Percentiles rank a stretch among this genome's conserved stretches.
phyloP scores from a whole-genome alignment of 148 eudicot species.

The Rheum nobile region DNA sequence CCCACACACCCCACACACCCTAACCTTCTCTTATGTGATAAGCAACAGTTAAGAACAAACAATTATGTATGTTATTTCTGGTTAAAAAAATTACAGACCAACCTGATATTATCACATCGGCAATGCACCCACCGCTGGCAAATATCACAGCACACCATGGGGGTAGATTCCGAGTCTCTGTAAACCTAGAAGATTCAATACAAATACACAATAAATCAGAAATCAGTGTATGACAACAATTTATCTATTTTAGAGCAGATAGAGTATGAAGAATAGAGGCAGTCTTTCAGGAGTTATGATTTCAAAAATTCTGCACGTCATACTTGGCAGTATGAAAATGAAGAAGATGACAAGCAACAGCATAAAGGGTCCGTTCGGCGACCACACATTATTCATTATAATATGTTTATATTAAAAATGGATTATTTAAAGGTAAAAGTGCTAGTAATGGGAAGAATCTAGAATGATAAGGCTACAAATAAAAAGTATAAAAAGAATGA shows the following conservation, averaged over 20 bases:
- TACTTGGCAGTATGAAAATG: background rate
- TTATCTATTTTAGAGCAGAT: background rate
- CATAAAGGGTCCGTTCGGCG: too few relatives aligned
- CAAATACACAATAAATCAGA: background rate
- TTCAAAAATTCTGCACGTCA: background rate
- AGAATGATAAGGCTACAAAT: too few relatives aligned
- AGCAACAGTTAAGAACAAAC: background rate
- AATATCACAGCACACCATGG: conserved; percentile 96
- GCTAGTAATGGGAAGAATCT: too few relatives aligned
- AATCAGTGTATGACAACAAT: background rate
- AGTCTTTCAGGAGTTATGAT: too few relatives aligned
- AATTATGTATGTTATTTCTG: background rate
- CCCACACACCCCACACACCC: too few relatives aligned
- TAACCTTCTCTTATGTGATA: too few relatives aligned
- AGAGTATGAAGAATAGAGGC: background rate
- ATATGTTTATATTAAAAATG: too few relatives aligned
- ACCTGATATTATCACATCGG: conserved; percentile 97
- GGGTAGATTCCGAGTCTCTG: conserved; percentile 92
- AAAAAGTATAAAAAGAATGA: too few relatives aligned
- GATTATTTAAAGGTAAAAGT: too few relatives aligned
- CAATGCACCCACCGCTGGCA: conserved; percentile 96
- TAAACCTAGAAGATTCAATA: conserved; percentile 49
- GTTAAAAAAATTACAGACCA: background rate
- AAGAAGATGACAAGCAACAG: background rate
- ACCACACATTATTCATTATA: too few relatives aligned